Percentiles rank a stretch among this genome's conserved stretches.
These are phyloP conservation scores for Terana coerulea DNA, from an alignment of 768 basidiomycete genomes.

Conservation along the genomic window DNA sequence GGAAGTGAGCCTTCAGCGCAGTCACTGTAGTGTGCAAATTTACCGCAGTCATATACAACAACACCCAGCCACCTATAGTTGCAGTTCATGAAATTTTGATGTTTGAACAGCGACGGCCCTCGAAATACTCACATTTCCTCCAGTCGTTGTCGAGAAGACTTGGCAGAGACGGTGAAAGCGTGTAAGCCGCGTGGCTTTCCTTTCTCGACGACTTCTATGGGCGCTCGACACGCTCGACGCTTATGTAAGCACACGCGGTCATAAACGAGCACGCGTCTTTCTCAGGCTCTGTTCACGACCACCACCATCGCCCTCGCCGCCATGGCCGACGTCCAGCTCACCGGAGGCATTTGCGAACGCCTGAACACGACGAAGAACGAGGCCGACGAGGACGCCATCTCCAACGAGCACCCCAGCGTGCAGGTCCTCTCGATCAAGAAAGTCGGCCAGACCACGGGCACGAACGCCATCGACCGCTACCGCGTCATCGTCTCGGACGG, in stretches of 20 bases:
- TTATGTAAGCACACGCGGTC: constrained; percentile 19
- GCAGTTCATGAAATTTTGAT: too few species aligned
- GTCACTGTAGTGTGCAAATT: too few species aligned
- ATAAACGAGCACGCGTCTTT: constrained; percentile 17
- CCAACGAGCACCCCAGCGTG: constrained; percentile 43
- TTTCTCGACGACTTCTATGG: too few species aligned
- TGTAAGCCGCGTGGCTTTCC: too few species aligned
- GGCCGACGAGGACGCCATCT: constrained; percentile 19
- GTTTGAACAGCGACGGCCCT: too few species aligned
- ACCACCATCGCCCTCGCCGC: constrained; percentile 20
- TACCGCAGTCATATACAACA: too few species aligned
- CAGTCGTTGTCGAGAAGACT: too few species aligned
- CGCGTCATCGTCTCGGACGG: constrained; percentile 92
- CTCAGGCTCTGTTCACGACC: constrained; percentile 9
- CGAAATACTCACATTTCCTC: too few species aligned
- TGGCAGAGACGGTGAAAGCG: not conserved
- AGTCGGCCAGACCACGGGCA: constrained; percentile 41
- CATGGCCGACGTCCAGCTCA: constrained; percentile 43
- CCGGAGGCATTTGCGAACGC: constrained; percentile 51
- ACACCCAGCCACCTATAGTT: too few species aligned
- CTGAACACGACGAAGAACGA: constrained; percentile 46
- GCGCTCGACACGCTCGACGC: not conserved
- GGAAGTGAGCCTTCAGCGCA: too few species aligned
- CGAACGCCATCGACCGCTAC: constrained; percentile 49
- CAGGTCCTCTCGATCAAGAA: constrained; percentile 86